Percentiles rank a stretch among this genome's conserved stretches.
Conservation (phyloP, 495 filamentous ascomycete species). For the Podospora bellae-mahoneyi region DNA sequence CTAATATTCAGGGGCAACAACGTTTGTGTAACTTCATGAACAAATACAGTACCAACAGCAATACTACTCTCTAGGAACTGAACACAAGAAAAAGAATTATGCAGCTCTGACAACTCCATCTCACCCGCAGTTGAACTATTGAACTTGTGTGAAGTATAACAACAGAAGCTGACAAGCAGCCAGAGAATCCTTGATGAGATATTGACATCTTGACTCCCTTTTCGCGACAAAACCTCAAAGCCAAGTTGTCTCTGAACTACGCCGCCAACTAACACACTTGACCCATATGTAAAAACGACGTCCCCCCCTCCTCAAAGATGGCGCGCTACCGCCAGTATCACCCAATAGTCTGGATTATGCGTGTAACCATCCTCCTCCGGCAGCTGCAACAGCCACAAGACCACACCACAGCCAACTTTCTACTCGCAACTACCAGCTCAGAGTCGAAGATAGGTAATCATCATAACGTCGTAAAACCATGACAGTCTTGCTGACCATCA, state of each 20-base stretch:
- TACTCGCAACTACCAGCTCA: no score
- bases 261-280: background rate
- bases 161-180: background rate
- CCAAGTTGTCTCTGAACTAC: background rate
- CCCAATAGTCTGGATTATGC: background rate
- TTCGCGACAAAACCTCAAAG: background rate
- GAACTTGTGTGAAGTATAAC: background rate
- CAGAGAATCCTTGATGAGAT: background rate
- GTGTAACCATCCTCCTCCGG: background rate
- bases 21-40: background rate
- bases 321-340: background rate
- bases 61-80: background rate
- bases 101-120: background rate
- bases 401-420: background rate
- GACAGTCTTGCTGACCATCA: background rate
- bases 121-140: background rate
- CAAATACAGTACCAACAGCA: background rate
- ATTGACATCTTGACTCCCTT: background rate
- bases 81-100: background rate
- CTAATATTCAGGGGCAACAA: background rate
- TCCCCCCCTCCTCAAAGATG: background rate
- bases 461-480: background rate
- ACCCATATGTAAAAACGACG: background rate
- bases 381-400: background rate
- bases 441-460: background rate